These are phyloP conservation scores for Talaromyces sp. DNA, from an alignment of 2,329 filamentous ascomycete genomes.

Conservation along the genomic window DNA sequence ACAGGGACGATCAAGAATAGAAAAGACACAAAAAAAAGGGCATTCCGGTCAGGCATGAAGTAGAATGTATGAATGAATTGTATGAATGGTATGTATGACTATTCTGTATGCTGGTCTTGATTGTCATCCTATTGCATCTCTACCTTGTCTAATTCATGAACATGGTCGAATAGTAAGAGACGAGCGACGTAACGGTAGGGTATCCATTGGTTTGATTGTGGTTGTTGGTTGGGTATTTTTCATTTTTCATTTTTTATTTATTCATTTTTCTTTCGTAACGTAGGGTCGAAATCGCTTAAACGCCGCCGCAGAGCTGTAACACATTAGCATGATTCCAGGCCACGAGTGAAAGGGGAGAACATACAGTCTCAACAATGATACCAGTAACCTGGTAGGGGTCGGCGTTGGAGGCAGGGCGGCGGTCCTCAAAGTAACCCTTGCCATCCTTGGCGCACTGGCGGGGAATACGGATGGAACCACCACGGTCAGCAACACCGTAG, in stretches of 20 bases:
- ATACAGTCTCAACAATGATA: constrained; percentile 71
- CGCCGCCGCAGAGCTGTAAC: constrained; percentile 39
- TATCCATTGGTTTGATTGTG: constrained; percentile 9
- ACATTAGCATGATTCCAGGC: neutral
- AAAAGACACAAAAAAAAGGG: neutral
- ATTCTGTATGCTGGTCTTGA: constrained; percentile 7
- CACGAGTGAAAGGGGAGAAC: constrained; percentile 9
- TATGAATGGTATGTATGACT: constrained; percentile 8
- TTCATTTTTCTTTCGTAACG: constrained; percentile 7
- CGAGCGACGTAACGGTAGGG: constrained; percentile 6
- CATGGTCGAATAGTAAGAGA: constrained; percentile 4
- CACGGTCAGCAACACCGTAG: constrained; percentile 94
- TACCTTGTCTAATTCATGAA: constrained; percentile 12
- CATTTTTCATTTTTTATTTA: constrained; percentile 6
- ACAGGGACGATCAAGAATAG: neutral
- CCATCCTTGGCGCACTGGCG: constrained; percentile 79
- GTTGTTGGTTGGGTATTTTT: constrained; percentile 1
- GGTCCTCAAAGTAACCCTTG: constrained; percentile 91
- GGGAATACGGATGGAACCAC: constrained; percentile 88
- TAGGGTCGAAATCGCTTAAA: constrained; percentile 41
- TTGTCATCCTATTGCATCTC: constrained; percentile 8
- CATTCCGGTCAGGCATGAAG: neutral
- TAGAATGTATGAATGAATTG: neutral
- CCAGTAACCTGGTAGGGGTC: constrained; percentile 82
- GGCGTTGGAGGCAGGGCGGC: constrained; percentile 78